Evolutionary conservation across 176 grass and related monocot genomes (phyloP), one percentile per base, ranked within the genome.

Genomic region (Zoysia japonica): DNA sequence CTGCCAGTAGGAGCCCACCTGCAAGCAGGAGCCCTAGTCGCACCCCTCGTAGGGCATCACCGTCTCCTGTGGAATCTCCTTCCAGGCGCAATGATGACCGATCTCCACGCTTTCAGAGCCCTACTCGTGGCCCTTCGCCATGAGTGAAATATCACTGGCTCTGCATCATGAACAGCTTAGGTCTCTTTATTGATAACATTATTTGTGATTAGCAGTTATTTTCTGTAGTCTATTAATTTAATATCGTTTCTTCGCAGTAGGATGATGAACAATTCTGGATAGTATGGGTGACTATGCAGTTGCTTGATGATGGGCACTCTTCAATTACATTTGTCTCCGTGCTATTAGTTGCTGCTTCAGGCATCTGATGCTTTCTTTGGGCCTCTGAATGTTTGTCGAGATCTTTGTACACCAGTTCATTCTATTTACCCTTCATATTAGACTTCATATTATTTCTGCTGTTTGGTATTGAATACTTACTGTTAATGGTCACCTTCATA

Each of bases 1-100:
- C 94, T 67, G 62, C 19, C 13, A 52, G 80, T 62, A 86, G 78
- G 78, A 98, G 88, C 71, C 71, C 88, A n/a, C 91, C 94, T 67
- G 62, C 19, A 36, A 45, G 80, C 49, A 86, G 78, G 74, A 98
- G 88, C 68, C 71, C 72, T 80, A 92, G 89, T 66, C 87, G 47
- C 53, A 79, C 84, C 37, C 87, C 89, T 77, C 82, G 78, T n/a
- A 84, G 71, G 38, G 80, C 54, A 11, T 46, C 81, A 65, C 85
- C 86, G 72, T 76, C 88, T 67, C 83, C 56, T 20, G 48, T 86
- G 78, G 78, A 68, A 71, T 84, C 82, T 85, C 76, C 80, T 73
- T 80, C 57, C 47, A 88, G n/a, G 71, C 57, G 14, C 64, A 12
- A 68, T 65, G 63, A 66, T 74, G 67, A 80, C 50, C 42, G 0